A percentile compares a stretch with the other conserved stretches of the same genome.
Conservation (phyloP, 2,329 filamentous ascomycete genomes). For the Emergomyces pasteurianus region DNA sequence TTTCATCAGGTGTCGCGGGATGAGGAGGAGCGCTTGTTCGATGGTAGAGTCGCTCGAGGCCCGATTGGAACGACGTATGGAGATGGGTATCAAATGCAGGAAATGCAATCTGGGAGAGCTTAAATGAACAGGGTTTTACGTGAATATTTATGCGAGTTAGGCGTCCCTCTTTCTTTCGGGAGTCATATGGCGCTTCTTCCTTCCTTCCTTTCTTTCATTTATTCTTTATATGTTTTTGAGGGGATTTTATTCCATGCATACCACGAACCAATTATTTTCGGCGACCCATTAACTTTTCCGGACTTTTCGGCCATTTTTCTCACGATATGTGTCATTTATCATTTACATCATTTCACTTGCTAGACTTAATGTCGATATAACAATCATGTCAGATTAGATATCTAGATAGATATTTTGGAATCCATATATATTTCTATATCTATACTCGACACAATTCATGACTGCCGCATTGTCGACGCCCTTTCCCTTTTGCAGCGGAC, state of each 20-base stretch:
- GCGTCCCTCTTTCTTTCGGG: not conserved
- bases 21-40: conserved; percentile 9
- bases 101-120: not conserved
- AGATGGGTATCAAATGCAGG: not conserved
- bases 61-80: not conserved
- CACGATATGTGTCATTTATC: not conserved
- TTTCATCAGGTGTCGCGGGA: conserved; percentile 6
- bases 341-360: conserved; percentile 12
- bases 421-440: not conserved
- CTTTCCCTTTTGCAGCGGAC: not conserved
- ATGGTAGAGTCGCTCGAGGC: not conserved
- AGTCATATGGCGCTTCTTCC: not conserved
- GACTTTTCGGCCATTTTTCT: not conserved
- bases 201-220: too few species aligned
- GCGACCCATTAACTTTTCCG: not conserved
- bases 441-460: not conserved
- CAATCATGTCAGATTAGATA: not conserved
- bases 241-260: not conserved
- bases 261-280: not conserved
- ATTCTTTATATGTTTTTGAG: not conserved
- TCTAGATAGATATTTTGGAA: not conserved
- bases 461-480: not conserved
- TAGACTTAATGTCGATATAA: not conserved
- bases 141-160: not conserved
- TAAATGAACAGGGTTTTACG: not conserved